Evolutionary conservation across 306 rosid species (phyloP).

Genomic region (Gleditsia sinensis): DNA sequence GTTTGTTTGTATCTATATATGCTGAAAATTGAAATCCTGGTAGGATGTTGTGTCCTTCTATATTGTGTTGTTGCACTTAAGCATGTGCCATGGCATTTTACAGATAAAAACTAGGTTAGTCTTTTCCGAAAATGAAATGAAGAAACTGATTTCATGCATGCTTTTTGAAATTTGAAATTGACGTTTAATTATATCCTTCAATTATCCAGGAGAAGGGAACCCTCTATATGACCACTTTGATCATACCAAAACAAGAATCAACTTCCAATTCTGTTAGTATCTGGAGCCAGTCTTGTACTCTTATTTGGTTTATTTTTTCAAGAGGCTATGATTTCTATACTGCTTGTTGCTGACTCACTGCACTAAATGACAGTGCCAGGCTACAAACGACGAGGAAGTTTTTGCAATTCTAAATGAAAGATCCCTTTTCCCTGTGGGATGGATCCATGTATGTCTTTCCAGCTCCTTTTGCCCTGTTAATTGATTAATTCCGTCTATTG

Average conservation of each 20-base stretch:
- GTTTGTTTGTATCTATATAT: not conserved
- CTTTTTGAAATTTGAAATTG: constrained; percentile 26
- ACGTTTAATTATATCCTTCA: constrained; percentile 29
- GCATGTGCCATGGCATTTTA: not conserved
- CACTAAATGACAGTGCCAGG: constrained; percentile 66
- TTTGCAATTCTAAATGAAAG: constrained; percentile 68
- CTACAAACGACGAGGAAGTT: constrained; percentile 76
- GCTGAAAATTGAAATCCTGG: not conserved
- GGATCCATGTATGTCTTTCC: constrained; percentile 78
- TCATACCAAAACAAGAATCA: constrained; percentile 89
- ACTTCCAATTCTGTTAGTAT: constrained; percentile 79
- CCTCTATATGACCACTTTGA: constrained; percentile 74
- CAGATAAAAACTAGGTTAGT: constrained; percentile 4
- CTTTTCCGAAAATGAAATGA: not conserved
- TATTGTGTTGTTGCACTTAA: constrained; percentile 8
- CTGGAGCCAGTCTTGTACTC: not conserved
- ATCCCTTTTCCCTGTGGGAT: constrained; percentile 80
- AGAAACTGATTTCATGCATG: constrained; percentile 11
- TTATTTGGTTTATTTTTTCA: constrained; percentile 24
- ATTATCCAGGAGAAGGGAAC: constrained; percentile 61
- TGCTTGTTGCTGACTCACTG: constrained; percentile 43
- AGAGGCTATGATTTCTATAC: constrained; percentile 23
- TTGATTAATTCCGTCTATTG: not conserved
- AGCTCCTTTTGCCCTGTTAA: not conserved
- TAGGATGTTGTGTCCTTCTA: not conserved